Evolutionary conservation across 225 moss, liverwort and hornwort species (phyloP), one percentile per base, ranked within the genome.

Genomic region (Pleurozium schreberi): DNA sequence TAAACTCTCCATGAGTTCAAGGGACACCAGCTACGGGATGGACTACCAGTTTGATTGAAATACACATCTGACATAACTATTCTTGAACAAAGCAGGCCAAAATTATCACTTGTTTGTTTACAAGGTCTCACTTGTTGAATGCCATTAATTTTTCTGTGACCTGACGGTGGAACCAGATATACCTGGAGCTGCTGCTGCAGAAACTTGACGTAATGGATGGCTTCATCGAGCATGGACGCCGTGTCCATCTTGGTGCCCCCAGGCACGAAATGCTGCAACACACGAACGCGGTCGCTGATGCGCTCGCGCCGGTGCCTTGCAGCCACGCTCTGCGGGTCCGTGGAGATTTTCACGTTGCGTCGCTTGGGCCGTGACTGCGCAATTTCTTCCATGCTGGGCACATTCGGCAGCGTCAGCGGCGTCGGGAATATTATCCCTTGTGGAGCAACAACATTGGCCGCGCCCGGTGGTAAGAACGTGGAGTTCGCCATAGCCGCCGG

Each of bases 241-340:
- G 97, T 97, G 90, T 96, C 96, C 97, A 96, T 97, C 91, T 96
- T 96, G 1, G 96, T 95, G 8, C 96, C 96, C 15, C 97, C 97
- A 5, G 97, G 97, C 12, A 97, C 96, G 53, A 97, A 93, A 82
- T 95, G 94, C 86, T 97, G 96, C 89, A 97, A 83, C 27, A 97
- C 92, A 50, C 96, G 95, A 52, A 97, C 95, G 59, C 96, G 95
- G 52, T 96, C 97, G 45, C 96, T 96, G 60, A 97, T 97, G 61
- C 92, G 91, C 85, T 95, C 96, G 64, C 97, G 92, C 23, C 97
- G 93, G 85, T 94, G 96, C 70, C 97, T 74, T 2, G 97, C 97
- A 8, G 97, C 96, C 50, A 97, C 97, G 86, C 96, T 97, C 88
- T 96, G 96, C 9, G 97, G 97, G 85, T 97, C 97, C 63, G 94